Conservation (phyloP, 2,329 filamentous ascomycete genomes). For the Sclerotinia nivalis region DNA sequence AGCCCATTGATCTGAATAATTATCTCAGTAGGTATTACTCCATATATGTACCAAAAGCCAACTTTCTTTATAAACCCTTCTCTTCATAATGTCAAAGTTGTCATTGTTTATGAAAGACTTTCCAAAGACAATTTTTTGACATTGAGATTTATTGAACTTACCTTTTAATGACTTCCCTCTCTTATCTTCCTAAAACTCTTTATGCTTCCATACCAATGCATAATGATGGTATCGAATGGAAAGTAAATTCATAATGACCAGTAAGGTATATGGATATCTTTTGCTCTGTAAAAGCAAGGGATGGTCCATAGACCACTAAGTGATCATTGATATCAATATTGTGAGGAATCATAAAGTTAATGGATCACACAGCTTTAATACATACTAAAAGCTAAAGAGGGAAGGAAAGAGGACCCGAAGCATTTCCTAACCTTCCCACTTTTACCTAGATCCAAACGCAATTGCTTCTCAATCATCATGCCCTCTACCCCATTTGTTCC, state of each 20-base stretch:
- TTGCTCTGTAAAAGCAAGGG: background rate
- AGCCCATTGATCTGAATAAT: background rate
- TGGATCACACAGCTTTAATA: background rate
- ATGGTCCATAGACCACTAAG: background rate
- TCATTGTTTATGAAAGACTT: no score
- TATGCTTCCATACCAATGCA: background rate
- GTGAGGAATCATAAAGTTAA: background rate
- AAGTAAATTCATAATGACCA: no score
- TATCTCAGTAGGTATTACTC: accelerated
- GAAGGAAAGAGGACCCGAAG: background rate
- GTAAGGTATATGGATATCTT: background rate
- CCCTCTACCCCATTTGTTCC: background rate
- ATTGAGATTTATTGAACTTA: background rate
- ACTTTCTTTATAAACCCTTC: no score
- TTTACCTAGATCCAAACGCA: background rate
- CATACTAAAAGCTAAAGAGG: background rate
- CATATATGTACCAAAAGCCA: background rate
- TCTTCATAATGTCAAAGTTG: background rate
- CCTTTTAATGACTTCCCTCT: background rate
- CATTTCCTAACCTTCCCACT: accelerated
- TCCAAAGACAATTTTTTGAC: accelerated
- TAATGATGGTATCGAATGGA: background rate
- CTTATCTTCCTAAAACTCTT: no score
- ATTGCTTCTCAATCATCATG: background rate
- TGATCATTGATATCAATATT: background rate